phyloP scores from a whole-genome alignment of 441 rosid genomes.

The Metrosideros polymorpha region DNA sequence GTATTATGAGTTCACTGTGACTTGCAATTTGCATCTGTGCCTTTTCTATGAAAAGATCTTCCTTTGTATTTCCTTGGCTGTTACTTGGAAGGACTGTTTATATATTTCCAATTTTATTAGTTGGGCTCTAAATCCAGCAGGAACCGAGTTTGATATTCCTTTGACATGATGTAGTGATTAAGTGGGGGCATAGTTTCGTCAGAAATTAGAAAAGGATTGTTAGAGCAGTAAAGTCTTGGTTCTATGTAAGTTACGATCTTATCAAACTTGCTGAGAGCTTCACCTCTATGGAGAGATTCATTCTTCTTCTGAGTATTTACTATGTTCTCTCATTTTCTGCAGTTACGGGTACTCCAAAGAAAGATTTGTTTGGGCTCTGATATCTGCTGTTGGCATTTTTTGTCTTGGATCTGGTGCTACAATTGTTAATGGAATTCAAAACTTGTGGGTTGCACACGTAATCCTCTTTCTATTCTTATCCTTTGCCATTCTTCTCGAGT shows the following conservation, averaged over 20 bases:
- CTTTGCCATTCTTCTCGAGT: background rate
- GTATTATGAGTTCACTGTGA: background rate
- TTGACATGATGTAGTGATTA: background rate
- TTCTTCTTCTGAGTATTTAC: background rate
- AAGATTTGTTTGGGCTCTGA: slow-evolving; percentile 99
- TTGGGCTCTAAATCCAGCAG: background rate
- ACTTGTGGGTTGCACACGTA: slow-evolving; percentile 81
- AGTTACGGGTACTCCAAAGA: slow-evolving; percentile 99
- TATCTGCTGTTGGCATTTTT: slow-evolving; percentile 98
- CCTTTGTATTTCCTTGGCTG: background rate
- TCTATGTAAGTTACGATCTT: background rate
- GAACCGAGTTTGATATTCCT: background rate
- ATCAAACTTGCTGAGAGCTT: background rate
- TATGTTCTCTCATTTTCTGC: slow-evolving; percentile 14
- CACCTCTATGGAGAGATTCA: background rate
- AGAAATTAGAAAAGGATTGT: background rate
- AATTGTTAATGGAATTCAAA: slow-evolving; percentile 86
- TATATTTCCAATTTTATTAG: background rate
- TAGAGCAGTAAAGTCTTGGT: background rate
- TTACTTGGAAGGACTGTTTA: background rate
- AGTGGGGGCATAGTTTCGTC: background rate
- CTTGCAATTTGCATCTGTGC: background rate
- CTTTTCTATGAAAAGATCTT: background rate
- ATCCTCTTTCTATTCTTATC: background rate
- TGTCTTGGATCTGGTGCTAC: slow-evolving; percentile 99